Evolutionary conservation across 148 eudicot species (phyloP), one percentile per base, ranked within the genome.

Genomic region (Mesembryanthemum crystallinum): DNA sequence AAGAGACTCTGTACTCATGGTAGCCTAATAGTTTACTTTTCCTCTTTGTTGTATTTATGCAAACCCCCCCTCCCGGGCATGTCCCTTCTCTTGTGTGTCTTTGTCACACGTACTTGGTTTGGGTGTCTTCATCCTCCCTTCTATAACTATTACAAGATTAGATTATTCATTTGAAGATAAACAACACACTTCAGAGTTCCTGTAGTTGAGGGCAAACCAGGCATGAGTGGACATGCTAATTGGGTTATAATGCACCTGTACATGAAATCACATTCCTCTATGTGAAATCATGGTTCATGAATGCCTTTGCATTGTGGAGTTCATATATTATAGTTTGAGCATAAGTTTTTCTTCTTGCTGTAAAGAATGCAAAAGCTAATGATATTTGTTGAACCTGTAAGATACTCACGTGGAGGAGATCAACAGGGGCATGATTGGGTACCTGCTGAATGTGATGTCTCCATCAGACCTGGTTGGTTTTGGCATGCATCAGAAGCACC

Each of bases 381-480:
- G 20, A 25, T 42, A 33, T 2, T 79, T 69, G 20, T 35, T 83
- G 27, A 52, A 60, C 55, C 30, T 72, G 30, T 78, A 77, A 88
- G 95, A 76, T 92, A 90, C 70, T 84, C 86, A 32, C 85, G 66
- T 30, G 82, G 64, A 47, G 97, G 97, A 67, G 97, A 92, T 63
- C 88, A 78, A 35, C 43, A 29, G 12, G 97, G 97, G 23, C 91
- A 83, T 28, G 95, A 92, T 79, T 92, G 97, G 97, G 89, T 90
- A 51, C 97, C 97, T 67, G 87, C 97, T 12, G 92, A 90, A 66
- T 92, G 97, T 82, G 97, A 92, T 57, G 97, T 92, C 67, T 92
- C 97, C 30, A 92, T 92, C 67, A 84, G 97, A 85, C 89, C 92
- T 17, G 95, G 97, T 64, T 92, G 97, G 97, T 92, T 92, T 73